Conservation (phyloP, 768 basidiomycete species). For the Coprinellus micaceus region DNA sequence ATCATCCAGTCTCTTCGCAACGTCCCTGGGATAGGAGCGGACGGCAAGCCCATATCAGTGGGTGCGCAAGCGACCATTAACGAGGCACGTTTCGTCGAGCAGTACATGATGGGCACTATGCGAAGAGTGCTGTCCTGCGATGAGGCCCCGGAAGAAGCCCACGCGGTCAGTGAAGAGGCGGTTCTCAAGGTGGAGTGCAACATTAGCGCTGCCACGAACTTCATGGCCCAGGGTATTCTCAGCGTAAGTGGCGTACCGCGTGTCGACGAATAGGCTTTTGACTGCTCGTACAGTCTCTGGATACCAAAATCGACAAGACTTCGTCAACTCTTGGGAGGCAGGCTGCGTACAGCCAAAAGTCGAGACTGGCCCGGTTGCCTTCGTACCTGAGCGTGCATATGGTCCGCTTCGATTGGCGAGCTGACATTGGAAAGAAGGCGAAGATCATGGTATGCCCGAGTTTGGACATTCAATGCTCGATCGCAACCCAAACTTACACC, state of each 20-base stretch:
- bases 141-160: slow-evolving; percentile 76
- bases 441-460: slow-evolving; percentile 81
- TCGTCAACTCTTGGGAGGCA: slow-evolving; percentile 77
- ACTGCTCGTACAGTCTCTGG: slow-evolving; percentile 57
- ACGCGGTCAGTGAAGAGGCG: slow-evolving; percentile 60
- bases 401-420: slow-evolving; percentile 94
- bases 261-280: too few relatives aligned
- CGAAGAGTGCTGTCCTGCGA: slow-evolving; percentile 75
- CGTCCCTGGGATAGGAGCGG: slow-evolving; percentile 47
- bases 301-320: slow-evolving; percentile 81
- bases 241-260: slow-evolving; percentile 55
- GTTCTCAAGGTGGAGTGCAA: slow-evolving; percentile 92
- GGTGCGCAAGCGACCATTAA: slow-evolving; percentile 24
- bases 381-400: slow-evolving; percentile 86
- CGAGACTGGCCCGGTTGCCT: slow-evolving; percentile 81
- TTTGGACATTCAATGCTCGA: neutral
- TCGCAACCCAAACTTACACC: neutral
- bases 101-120: slow-evolving; percentile 78
- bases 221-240: slow-evolving; percentile 80
- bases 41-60: slow-evolving; percentile 30
- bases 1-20: slow-evolving; percentile 70
- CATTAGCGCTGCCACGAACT: slow-evolving; percentile 83
- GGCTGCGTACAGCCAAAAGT: slow-evolving; percentile 77
- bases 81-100: slow-evolving; percentile 65
- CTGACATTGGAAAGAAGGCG: slow-evolving; percentile 87